Conservation (phyloP, 306 rosid species). For the Glycine tomentella region DNA sequence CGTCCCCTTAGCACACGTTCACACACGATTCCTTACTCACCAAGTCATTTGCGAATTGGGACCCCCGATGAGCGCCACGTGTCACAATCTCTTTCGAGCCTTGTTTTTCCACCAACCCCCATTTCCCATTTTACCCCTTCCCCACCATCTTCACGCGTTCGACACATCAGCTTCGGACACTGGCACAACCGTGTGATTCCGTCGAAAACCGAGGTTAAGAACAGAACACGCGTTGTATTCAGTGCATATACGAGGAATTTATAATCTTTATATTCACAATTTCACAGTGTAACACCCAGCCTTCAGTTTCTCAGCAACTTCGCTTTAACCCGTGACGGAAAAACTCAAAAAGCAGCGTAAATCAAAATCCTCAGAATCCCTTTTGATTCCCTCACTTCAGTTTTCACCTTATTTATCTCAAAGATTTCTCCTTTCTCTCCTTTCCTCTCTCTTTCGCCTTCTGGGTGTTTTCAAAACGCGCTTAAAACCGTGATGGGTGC, state of each 20-base stretch:
- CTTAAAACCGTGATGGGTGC: slow-evolving; percentile 35
- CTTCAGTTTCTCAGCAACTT: slow-evolving; percentile 27
- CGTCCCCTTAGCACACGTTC: background rate
- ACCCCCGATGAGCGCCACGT: slow-evolving; percentile 10
- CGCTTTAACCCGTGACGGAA: slow-evolving; percentile 14
- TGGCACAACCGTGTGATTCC: background rate
- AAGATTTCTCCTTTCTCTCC: background rate
- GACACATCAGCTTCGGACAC: background rate
- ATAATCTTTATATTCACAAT: background rate
- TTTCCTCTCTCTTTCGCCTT: background rate
- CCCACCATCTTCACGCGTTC: background rate
- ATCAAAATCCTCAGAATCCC: slow-evolving; percentile 36
- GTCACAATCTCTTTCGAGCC: slow-evolving; percentile 10
- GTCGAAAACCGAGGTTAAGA: background rate
- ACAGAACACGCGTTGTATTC: background rate
- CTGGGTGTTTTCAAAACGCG: background rate
- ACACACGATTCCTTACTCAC: slow-evolving; percentile 34
- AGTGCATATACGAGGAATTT: slow-evolving; percentile 26
- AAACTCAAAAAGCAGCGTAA: slow-evolving; percentile 22
- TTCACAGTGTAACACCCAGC: background rate
- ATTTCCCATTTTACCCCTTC: slow-evolving; percentile 37
- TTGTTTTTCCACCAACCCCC: background rate
- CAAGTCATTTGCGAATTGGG: background rate
- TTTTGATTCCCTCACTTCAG: slow-evolving; percentile 34
- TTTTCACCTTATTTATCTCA: slow-evolving; percentile 8